Evolutionary conservation across 164 flowering plant genomes (phyloP).

Genomic region (Vitis rotundifolia): DNA sequence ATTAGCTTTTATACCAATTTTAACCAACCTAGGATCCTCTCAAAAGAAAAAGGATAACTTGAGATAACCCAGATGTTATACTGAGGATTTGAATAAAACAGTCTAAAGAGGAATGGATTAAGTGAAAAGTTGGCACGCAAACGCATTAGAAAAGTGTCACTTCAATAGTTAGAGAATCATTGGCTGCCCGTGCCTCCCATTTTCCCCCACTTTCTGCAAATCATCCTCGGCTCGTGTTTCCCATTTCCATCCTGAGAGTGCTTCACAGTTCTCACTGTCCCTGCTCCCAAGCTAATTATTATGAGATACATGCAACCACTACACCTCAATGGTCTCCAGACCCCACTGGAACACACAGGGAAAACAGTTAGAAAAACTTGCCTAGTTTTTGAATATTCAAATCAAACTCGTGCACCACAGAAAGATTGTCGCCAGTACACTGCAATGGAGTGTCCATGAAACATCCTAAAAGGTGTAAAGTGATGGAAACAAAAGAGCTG

Average conservation of each 20-base stretch:
- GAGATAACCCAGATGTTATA: too few relatives aligned
- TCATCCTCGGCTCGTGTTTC: neutral
- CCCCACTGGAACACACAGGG: neutral
- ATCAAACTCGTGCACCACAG: too few relatives aligned
- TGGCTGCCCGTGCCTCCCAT: neutral
- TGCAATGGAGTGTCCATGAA: neutral
- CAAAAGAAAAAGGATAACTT: too few relatives aligned
- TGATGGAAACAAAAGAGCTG: constrained; percentile 20
- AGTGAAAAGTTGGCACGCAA: too few relatives aligned
- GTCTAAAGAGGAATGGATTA: too few relatives aligned
- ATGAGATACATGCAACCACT: neutral
- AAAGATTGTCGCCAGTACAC: too few relatives aligned
- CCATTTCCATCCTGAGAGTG: neutral
- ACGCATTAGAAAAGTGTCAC: too few relatives aligned
- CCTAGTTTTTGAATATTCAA: too few relatives aligned
- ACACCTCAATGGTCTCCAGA: neutral
- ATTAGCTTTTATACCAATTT: too few relatives aligned
- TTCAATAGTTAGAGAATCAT: too few relatives aligned
- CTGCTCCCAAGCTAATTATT: neutral
- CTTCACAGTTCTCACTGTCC: neutral
- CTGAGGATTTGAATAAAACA: too few relatives aligned
- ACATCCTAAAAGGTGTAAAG: constrained; percentile 16
- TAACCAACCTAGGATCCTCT: too few relatives aligned
- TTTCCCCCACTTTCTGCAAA: neutral
- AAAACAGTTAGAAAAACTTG: neutral